Evolutionary conservation across 169 alveolate species (phyloP).

Genomic region (Eimeria nieschulzi): DNA sequence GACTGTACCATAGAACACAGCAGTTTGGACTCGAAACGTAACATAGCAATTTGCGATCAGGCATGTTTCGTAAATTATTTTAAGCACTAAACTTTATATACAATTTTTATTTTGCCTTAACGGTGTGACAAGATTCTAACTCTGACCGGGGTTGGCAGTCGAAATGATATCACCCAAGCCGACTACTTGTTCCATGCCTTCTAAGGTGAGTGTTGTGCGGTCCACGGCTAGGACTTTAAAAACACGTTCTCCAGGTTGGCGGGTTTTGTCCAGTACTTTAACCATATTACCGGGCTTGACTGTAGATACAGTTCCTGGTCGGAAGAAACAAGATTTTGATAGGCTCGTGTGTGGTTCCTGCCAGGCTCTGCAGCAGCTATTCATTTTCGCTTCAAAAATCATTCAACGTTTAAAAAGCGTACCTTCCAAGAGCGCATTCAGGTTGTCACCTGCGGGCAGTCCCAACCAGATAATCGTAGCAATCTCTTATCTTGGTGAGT

Average conservation of each 20-base stretch:
- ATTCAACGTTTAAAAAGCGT: not conserved
- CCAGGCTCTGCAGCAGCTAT: not conserved
- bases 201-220: not conserved
- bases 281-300: constrained; percentile 49
- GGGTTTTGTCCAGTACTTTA: constrained; percentile 25
- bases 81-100: not conserved
- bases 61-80: not conserved
- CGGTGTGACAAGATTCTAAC: not conserved
- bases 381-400: not conserved
- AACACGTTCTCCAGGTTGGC: constrained; percentile 27
- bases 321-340: not conserved
- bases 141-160: constrained; percentile 34
- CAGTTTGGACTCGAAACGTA: not conserved
- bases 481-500: not conserved
- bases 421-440: constrained; percentile 27
- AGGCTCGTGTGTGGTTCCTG: not conserved
- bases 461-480: not conserved
- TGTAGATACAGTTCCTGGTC: not conserved
- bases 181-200: constrained; percentile 18
- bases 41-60: not conserved
- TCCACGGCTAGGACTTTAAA: constrained; percentile 41
- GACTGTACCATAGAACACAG: not conserved
- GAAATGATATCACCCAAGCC: not conserved
- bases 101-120: not conserved
- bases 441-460: not conserved